phyloP scores from a whole-genome alignment of 2,329 filamentous ascomycete genomes.

The Colletotrichum neosansevieriae region DNA sequence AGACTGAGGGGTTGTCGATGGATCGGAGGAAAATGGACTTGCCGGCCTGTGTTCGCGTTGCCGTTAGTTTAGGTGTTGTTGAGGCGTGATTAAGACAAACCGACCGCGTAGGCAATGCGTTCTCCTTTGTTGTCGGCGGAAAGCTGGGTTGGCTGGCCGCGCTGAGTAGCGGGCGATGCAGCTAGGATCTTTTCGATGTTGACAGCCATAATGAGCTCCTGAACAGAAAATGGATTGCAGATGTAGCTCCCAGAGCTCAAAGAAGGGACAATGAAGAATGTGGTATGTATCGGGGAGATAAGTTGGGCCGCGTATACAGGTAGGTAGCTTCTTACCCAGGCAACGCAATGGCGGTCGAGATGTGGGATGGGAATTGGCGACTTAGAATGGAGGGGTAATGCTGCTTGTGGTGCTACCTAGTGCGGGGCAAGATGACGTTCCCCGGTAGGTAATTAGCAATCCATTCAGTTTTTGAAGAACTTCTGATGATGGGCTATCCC shows the following conservation, averaged over 20 bases:
- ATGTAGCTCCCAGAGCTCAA: conserved; percentile 13
- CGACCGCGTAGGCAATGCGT: conserved; percentile 90
- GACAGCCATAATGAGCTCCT: conserved; percentile 60
- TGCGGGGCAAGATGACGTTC: conserved; percentile 41
- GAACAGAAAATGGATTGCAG: neutral
- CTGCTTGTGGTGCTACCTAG: conserved; percentile 6
- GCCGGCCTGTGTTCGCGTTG: conserved; percentile 72
- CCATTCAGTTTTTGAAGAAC: too few species aligned
- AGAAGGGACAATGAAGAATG: neutral
- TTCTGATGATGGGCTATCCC: too few species aligned
- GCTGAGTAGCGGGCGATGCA: conserved; percentile 82
- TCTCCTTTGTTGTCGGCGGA: conserved; percentile 91
- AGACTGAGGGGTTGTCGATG: conserved; percentile 87
- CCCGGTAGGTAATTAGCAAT: neutral
- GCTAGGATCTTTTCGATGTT: conserved; percentile 80
- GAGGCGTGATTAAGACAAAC: conserved; percentile 46
- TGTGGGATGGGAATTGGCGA: conserved; percentile 36
- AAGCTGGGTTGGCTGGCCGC: conserved; percentile 84
- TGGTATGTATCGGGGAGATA: conserved; percentile 12
- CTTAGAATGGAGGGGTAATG: conserved; percentile 36
- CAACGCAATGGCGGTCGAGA: conserved; percentile 38
- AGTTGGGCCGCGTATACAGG: neutral
- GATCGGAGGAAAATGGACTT: conserved; percentile 97
- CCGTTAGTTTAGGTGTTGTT: conserved; percentile 4
- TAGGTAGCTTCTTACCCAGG: conserved; percentile 22